A percentile compares a stretch with the other conserved stretches of the same genome.
Evolutionary conservation across 2,329 filamentous ascomycete genomes (phyloP).

Genomic region (Chrysoporthe puriensis): DNA sequence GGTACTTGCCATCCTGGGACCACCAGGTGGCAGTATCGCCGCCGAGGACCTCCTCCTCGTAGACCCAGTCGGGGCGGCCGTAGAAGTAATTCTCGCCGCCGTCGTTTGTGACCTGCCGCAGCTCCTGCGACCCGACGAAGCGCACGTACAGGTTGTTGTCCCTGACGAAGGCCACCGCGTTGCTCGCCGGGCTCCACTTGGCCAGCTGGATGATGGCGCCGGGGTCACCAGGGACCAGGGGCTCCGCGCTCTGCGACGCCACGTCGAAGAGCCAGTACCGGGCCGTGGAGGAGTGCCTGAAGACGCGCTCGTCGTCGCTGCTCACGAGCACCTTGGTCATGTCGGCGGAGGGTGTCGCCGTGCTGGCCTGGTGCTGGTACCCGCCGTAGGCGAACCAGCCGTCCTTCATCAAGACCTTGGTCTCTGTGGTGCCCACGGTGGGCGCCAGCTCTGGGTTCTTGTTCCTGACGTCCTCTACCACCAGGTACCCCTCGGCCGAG

Average conservation of each 20-base stretch:
- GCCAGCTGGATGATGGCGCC: constrained; percentile 77
- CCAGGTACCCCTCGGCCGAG: constrained; percentile 71
- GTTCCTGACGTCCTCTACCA: constrained; percentile 82
- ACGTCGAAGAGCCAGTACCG: constrained; percentile 94
- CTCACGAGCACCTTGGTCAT: constrained; percentile 85
- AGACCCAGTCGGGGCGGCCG: constrained; percentile 96
- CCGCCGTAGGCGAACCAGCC: constrained; percentile 63
- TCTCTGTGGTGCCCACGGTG: constrained; percentile 46
- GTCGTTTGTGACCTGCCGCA: constrained; percentile 79
- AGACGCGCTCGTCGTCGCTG: constrained; percentile 74
- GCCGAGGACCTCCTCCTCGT: constrained; percentile 81
- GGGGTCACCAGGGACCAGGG: constrained; percentile 72
- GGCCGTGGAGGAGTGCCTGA: constrained; percentile 87
- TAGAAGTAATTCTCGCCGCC: constrained; percentile 91
- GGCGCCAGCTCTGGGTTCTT: constrained; percentile 38
- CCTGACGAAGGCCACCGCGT: constrained; percentile 86
- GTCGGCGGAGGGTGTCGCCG: constrained; percentile 77
- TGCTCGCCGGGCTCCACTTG: constrained; percentile 84
- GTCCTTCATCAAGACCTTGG: constrained; percentile 76
- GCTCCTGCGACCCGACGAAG: constrained; percentile 57
- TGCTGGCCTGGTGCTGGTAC: constrained; percentile 57
- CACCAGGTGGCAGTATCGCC: constrained; percentile 91
- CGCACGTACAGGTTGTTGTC: constrained; percentile 91
- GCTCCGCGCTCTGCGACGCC: constrained; percentile 72
- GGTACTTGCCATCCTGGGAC: constrained; percentile 84